phyloP scores from a whole-genome alignment of 1,284 basidiomycete species.

The Vanrija sp. region DNA sequence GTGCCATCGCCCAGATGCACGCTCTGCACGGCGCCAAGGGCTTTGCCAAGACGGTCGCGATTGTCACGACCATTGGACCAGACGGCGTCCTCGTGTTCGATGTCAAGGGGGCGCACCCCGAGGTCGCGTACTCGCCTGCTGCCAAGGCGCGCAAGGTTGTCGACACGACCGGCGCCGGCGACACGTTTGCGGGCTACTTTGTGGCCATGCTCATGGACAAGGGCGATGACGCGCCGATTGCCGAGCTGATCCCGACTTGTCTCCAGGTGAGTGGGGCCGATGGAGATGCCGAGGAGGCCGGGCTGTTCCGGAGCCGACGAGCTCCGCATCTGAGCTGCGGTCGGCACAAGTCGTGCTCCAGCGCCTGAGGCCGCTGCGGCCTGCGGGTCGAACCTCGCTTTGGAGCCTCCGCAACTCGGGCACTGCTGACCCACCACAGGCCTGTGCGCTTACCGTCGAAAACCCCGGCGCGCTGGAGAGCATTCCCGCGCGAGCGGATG shows the following conservation, averaged over 20 bases:
- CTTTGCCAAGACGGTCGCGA: constrained; percentile 5
- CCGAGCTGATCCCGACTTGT: constrained; percentile 12
- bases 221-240: constrained; percentile 9
- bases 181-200: constrained; percentile 49
- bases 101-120: not conserved
- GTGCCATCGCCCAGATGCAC: constrained; percentile 4
- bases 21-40: constrained; percentile 2
- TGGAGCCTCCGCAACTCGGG: not conserved
- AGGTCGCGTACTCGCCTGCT: constrained; percentile 6
- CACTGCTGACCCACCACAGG: constrained; percentile 2
- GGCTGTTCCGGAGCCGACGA: too few species aligned
- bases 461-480: constrained; percentile 20
- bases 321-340: too few species aligned
- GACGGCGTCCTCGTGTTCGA: constrained; percentile 11
- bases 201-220: constrained; percentile 42
- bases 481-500: constrained; percentile 13
- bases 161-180: constrained; percentile 50
- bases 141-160: constrained; percentile 9
- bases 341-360: too few species aligned
- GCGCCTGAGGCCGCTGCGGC: too few species aligned
- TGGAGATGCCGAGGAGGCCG: too few species aligned
- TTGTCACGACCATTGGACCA: constrained; percentile 11
- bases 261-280: constrained; percentile 5
- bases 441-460: constrained; percentile 14
- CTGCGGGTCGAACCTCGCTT: too few species aligned